Evolutionary conservation across 306 rosid species (phyloP).

Genomic region (Comarum palustre): DNA sequence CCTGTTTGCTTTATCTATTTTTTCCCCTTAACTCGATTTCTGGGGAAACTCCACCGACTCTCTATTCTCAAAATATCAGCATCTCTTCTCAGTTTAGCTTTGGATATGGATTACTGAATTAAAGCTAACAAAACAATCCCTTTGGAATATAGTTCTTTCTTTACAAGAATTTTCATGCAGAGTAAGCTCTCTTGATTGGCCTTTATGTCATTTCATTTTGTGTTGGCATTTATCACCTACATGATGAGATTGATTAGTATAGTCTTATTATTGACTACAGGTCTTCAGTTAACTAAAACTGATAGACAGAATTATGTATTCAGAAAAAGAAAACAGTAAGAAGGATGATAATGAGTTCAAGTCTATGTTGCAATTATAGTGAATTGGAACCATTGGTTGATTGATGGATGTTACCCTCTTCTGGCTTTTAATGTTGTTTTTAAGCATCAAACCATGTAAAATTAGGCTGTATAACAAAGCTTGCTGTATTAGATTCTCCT

Average conservation of each 20-base stretch:
- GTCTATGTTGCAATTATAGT: slow-evolving; percentile 14
- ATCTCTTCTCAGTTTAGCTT: too few relatives aligned
- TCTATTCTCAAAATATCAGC: too few relatives aligned
- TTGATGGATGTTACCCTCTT: slow-evolving; percentile 18
- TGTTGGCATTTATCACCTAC: slow-evolving; percentile 4
- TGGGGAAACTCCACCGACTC: too few relatives aligned
- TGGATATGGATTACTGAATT: slow-evolving; percentile 49
- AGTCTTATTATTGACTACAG: neutral
- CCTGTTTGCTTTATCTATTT: too few relatives aligned
- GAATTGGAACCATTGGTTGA: slow-evolving; percentile 13
- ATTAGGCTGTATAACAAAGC: slow-evolving; percentile 32
- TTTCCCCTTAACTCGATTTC: too few relatives aligned
- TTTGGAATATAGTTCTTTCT: slow-evolving; percentile 56
- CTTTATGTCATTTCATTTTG: slow-evolving; percentile 34
- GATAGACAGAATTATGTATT: neutral
- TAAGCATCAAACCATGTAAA: slow-evolving; percentile 36
- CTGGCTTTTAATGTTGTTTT: slow-evolving; percentile 29
- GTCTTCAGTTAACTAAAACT: neutral
- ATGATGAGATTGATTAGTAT: slow-evolving; percentile 1
- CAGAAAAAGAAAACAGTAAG: slow-evolving; percentile 1
- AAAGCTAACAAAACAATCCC: slow-evolving; percentile 43
- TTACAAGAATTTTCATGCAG: slow-evolving; percentile 41
- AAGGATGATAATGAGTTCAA: neutral
- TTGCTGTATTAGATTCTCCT: slow-evolving; percentile 43
- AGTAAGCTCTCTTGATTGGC: slow-evolving; percentile 31